Percentiles rank a stretch among this genome's conserved stretches.
These are phyloP conservation scores for Ogataea nakhonphanomensis DNA, from an alignment of 805 yeast genomes.

Conservation along the genomic window DNA sequence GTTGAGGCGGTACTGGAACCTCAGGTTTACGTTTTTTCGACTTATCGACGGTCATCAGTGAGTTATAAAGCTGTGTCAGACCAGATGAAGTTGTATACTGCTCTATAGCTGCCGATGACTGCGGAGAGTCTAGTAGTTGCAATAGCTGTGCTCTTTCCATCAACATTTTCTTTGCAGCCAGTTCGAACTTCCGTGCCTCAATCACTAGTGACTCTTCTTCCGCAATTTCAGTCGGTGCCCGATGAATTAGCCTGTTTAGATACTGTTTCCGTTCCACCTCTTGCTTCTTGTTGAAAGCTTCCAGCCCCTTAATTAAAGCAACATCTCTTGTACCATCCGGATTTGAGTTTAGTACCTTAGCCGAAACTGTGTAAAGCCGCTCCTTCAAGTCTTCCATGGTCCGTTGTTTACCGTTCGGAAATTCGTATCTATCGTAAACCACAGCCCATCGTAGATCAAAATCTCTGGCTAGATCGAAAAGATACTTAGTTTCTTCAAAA, in stretches of 20 bases:
- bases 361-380: conserved; percentile 70
- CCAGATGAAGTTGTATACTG: conserved; percentile 87
- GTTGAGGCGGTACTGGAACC: conserved; percentile 54
- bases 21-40: conserved; percentile 52
- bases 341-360: conserved; percentile 42
- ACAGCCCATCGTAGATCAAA: conserved; percentile 71
- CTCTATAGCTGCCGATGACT: conserved; percentile 66
- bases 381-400: conserved; percentile 82
- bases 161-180: conserved; percentile 85
- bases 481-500: conserved; percentile 69
- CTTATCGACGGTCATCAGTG: conserved; percentile 67
- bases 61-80: conserved; percentile 77
- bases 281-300: conserved; percentile 59
- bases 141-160: conserved; percentile 77
- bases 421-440: conserved; percentile 57
- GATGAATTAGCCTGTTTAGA: conserved; percentile 65
- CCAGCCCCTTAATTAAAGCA: conserved; percentile 56
- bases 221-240: conserved; percentile 96
- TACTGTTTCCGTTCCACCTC: conserved; percentile 82
- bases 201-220: conserved; percentile 94
- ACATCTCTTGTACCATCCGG: conserved; percentile 40
- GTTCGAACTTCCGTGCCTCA: conserved; percentile 89
- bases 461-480: conserved; percentile 64
- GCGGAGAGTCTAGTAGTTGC: conserved; percentile 83
- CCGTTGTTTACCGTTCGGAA: conserved; percentile 37